Evolutionary conservation across 1,284 basidiomycete species (phyloP).

Genomic region (Sanghuangporus baumii): DNA sequence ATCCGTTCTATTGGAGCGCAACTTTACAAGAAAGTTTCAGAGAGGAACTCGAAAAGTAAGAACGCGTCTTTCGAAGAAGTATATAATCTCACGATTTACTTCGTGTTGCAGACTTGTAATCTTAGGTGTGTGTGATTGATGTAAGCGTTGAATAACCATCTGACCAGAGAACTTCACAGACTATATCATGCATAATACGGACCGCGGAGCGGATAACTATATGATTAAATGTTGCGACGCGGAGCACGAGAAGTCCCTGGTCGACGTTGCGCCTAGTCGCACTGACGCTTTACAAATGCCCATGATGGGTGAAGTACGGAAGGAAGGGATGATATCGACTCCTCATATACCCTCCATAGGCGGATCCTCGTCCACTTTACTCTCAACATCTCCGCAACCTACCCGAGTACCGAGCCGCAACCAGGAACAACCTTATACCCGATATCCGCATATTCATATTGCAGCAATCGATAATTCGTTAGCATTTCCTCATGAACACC

Average conservation of each 20-base stretch:
- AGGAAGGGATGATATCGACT: conserved; percentile 34
- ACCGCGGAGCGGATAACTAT: conserved; percentile 79
- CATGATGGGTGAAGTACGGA: conserved; percentile 58
- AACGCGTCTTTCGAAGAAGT: conserved; percentile 2
- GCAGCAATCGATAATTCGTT: conserved; percentile 93
- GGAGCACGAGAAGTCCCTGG: conserved; percentile 64
- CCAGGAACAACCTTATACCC: conserved; percentile 25
- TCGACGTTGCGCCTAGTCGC: conserved; percentile 72
- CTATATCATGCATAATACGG: conserved; percentile 87
- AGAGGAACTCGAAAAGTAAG: conserved; percentile 82
- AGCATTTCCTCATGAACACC: conserved; percentile 87
- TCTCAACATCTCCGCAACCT: conserved; percentile 4
- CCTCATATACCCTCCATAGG: conserved; percentile 31
- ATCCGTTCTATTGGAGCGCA: conserved; percentile 78
- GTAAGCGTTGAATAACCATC: neutral
- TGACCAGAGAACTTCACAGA: conserved; percentile 36
- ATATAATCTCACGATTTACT: neutral
- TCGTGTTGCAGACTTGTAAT: conserved; percentile 60
- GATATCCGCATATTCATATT: conserved; percentile 59
- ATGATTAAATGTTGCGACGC: conserved; percentile 85
- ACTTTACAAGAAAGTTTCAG: conserved; percentile 74
- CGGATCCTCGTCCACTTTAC: conserved; percentile 14
- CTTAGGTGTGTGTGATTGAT: conserved; percentile 43
- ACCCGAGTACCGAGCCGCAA: neutral
- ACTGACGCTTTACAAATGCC: conserved; percentile 61